phyloP scores from a whole-genome alignment of 140 eudicot genomes.

The Stevia rebaudiana region DNA sequence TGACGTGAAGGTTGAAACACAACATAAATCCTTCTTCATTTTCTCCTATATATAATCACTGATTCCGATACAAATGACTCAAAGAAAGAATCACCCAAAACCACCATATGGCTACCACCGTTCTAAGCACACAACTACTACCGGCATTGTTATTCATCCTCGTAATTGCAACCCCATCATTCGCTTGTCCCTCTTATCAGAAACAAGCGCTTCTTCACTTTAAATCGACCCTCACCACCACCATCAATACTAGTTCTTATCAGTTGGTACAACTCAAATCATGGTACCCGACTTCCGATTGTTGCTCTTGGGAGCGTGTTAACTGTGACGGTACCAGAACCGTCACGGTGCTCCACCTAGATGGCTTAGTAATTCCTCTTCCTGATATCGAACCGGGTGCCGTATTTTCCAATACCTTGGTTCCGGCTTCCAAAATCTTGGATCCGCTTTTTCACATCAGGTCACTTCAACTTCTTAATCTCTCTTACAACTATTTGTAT shows the following conservation, averaged over 20 bases:
- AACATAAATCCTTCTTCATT: no score
- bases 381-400: background rate
- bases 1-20: no score
- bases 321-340: slow-evolving; percentile 18
- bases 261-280: background rate
- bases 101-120: background rate
- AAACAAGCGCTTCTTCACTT: slow-evolving; percentile 7
- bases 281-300: background rate
- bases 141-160: background rate
- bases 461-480: slow-evolving; percentile 30
- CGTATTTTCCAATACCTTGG: background rate
- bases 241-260: background rate
- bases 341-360: slow-evolving; percentile 30
- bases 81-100: background rate
- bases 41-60: background rate
- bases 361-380: slow-evolving; percentile 4
- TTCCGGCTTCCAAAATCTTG: background rate
- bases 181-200: background rate
- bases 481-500: slow-evolving; percentile 28
- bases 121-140: slow-evolving; percentile 9
- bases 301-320: slow-evolving; percentile 37
- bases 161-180: background rate
- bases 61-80: background rate
- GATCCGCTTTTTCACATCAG: slow-evolving; percentile 1
- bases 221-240: slow-evolving; percentile 14